These are phyloP conservation scores for Clitocybe nebularis DNA, from an alignment of 1,284 basidiomycete genomes.

Conservation along the genomic window DNA sequence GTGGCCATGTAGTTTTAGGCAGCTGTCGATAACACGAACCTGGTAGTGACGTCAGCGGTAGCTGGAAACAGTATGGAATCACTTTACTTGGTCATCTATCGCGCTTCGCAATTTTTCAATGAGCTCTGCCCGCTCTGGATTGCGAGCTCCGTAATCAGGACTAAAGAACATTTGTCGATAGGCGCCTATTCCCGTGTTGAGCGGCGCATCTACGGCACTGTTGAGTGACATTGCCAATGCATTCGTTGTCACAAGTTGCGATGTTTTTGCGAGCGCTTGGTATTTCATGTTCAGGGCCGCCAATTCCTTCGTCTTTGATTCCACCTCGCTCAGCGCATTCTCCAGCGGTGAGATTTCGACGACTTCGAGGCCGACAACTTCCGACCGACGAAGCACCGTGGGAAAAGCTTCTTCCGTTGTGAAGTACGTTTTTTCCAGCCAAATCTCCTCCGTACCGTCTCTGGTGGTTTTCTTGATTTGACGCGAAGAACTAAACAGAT, in stretches of 20 bases:
- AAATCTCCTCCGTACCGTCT: constrained; percentile 70
- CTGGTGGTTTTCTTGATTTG: constrained; percentile 59
- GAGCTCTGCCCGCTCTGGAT: constrained; percentile 69
- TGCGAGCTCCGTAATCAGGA: constrained; percentile 60
- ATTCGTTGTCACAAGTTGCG: constrained; percentile 74
- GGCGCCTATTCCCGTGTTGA: constrained; percentile 72
- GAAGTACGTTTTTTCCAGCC: constrained; percentile 87
- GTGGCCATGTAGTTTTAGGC: constrained; percentile 78
- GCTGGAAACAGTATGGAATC: not conserved
- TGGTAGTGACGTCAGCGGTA: constrained; percentile 26
- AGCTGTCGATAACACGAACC: constrained; percentile 79
- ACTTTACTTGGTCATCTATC: constrained; percentile 78
- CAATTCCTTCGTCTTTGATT: constrained; percentile 75
- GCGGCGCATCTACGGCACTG: constrained; percentile 79
- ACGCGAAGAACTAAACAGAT: constrained; percentile 76
- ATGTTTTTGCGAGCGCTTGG: constrained; percentile 72
- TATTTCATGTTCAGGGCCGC: constrained; percentile 69
- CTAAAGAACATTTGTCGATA: constrained; percentile 80
- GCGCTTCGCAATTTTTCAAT: constrained; percentile 69
- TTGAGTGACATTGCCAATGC: constrained; percentile 87
- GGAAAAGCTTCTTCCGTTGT: constrained; percentile 91
- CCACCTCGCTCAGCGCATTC: constrained; percentile 79
- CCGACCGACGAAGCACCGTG: constrained; percentile 86
- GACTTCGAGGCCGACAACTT: constrained; percentile 74
- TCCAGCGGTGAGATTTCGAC: constrained; percentile 87